A percentile compares a stretch with the other conserved stretches of the same genome.
These are phyloP conservation scores for Pseudocercospora fijiensis DNA, from an alignment of 2,329 filamentous ascomycete genomes.

Conservation along the genomic window DNA sequence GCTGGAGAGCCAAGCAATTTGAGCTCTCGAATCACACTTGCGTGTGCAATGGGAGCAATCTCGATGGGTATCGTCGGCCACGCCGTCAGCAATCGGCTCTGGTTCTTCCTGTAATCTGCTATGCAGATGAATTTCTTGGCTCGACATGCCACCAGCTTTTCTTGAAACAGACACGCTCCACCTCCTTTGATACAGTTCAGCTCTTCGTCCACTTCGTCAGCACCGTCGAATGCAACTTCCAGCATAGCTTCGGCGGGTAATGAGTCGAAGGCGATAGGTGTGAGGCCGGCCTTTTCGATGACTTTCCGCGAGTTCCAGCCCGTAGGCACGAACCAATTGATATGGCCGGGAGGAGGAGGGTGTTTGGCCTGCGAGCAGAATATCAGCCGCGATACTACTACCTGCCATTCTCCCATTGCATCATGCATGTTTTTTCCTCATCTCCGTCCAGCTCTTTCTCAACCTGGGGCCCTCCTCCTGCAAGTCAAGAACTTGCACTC, in stretches of 20 bases:
- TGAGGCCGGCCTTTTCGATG: conserved; percentile 75
- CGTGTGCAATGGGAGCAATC: conserved; percentile 80
- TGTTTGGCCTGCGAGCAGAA: conserved; percentile 17
- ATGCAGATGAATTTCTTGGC: conserved; percentile 37
- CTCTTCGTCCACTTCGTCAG: conserved; percentile 92
- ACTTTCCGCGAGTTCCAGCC: conserved; percentile 87
- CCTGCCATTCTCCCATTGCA: not conserved
- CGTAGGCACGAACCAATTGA: conserved; percentile 86
- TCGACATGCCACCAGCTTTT: conserved; percentile 64
- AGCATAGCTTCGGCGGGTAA: conserved; percentile 65
- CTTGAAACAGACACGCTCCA: conserved; percentile 95
- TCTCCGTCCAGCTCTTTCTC: not conserved
- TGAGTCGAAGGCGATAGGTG: conserved; percentile 73
- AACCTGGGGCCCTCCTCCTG: not conserved
- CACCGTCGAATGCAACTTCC: conserved; percentile 93
- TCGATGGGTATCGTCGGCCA: conserved; percentile 93
- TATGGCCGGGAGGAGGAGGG: conserved; percentile 48
- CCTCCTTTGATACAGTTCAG: conserved; percentile 98
- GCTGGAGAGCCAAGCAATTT: conserved; percentile 68
- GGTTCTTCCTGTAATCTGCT: conserved; percentile 85
- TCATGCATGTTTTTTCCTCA: too few relatives aligned
- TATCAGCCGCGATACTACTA: not conserved
- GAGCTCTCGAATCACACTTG: conserved; percentile 72
- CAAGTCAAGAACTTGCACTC: not conserved
- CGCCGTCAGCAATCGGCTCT: conserved; percentile 66